Conservation (phyloP, 78 protist species). For the Abeoforma whisleri region DNA sequence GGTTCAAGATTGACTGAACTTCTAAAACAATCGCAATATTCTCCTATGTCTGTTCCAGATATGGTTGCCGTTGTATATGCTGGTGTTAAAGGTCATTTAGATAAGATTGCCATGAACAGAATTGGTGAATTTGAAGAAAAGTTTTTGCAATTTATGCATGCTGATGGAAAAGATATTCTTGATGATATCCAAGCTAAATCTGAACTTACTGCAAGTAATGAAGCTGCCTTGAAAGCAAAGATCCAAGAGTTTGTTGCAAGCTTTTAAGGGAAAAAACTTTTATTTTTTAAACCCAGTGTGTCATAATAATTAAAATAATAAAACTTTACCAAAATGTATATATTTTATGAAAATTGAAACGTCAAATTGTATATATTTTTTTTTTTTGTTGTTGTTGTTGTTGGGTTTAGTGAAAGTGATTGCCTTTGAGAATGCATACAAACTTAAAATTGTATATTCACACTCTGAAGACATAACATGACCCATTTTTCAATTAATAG, state of each 20-base stretch:
- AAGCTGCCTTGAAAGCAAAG: constrained; percentile 18
- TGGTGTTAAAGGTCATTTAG: constrained; percentile 60
- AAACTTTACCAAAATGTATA: too few species aligned
- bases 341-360: too few species aligned
- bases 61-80: constrained; percentile 49
- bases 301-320: not conserved
- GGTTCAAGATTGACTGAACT: constrained; percentile 58
- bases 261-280: not conserved
- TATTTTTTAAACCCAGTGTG: not conserved
- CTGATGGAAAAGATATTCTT: constrained; percentile 33
- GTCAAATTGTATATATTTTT: too few species aligned
- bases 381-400: too few species aligned
- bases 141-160: constrained; percentile 21
- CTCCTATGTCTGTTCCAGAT: constrained; percentile 48
- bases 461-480: too few species aligned
- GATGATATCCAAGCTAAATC: constrained; percentile 19
- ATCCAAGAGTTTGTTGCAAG: constrained; percentile 19
- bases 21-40: constrained; percentile 55
- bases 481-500: too few species aligned
- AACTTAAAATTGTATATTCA: too few species aligned
- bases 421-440: too few species aligned
- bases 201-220: not conserved
- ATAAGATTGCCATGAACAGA: constrained; percentile 39
- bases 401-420: too few species aligned
- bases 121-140: constrained; percentile 43